Evolutionary conservation across 768 basidiomycete species (phyloP).

Genomic region (Tulasnella sp.): DNA sequence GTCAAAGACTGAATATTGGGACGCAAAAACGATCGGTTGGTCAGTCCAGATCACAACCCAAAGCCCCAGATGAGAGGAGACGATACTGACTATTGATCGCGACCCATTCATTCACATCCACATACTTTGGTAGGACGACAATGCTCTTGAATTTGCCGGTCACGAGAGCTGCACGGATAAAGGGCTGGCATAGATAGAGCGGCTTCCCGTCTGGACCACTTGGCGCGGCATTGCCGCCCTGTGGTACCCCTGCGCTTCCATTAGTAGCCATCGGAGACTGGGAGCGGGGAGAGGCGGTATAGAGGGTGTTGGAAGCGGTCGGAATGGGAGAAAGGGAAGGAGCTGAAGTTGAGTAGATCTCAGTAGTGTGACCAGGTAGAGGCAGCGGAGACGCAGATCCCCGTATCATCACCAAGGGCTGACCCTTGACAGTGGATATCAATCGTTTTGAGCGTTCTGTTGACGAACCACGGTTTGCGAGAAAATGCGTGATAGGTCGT

Average conservation of each 20-base stretch:
- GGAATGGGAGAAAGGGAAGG: no score
- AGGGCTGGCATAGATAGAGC: conserved; percentile 32
- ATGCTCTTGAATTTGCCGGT: conserved; percentile 36
- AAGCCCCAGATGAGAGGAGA: not conserved
- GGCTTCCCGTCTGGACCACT: conserved; percentile 5
- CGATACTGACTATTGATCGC: conserved; percentile 34
- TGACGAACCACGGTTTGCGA: no score
- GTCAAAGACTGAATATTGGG: conserved; percentile 34
- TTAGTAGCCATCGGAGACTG: conserved; percentile 8
- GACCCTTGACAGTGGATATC: no score
- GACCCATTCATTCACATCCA: conserved; percentile 41
- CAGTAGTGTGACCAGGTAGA: no score
- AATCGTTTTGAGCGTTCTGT: no score
- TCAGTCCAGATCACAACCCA: conserved; percentile 4
- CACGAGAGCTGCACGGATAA: conserved; percentile 32
- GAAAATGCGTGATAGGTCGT: no score
- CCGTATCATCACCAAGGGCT: no score
- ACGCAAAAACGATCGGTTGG: no score
- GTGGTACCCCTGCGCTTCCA: not conserved
- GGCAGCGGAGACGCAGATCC: no score
- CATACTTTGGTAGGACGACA: conserved; percentile 32
- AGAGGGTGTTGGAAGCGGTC: no score
- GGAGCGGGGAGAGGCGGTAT: no score
- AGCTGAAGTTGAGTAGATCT: no score
- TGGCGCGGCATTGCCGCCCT: not conserved